A percentile compares a stretch with the other conserved stretches of the same genome.
Conservation (phyloP, 495 filamentous ascomycete genomes). For the Diplogelasinospora grovesii region DNA sequence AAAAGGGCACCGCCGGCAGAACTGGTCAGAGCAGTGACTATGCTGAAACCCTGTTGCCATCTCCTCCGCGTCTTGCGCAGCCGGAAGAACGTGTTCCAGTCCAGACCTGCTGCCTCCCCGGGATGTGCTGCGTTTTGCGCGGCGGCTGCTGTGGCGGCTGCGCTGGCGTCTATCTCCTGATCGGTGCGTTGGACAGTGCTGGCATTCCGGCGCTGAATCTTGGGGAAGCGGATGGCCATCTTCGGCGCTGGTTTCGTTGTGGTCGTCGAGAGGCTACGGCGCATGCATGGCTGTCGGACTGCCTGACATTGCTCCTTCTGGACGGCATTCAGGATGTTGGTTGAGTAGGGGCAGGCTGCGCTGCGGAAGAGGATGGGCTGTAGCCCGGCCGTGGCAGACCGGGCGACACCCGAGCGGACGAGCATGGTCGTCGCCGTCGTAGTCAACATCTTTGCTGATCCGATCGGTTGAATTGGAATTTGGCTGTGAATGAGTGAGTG, state of each 20-base stretch:
- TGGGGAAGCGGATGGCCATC: constrained; percentile 9
- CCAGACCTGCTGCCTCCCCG: constrained; percentile 39
- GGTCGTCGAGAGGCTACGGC: constrained; percentile 7
- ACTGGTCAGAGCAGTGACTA: constrained; percentile 53
- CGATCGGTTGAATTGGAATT: not conserved
- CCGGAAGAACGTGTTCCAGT: constrained; percentile 92
- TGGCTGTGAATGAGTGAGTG: not conserved
- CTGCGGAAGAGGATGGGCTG: constrained; percentile 24
- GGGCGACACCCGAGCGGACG: constrained; percentile 25
- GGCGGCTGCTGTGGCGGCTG: constrained; percentile 16
- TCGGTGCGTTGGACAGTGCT: constrained; percentile 13
- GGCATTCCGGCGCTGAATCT: constrained; percentile 5
- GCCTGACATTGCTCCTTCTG: no score
- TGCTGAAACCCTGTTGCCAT: constrained; percentile 69
- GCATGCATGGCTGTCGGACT: no score
- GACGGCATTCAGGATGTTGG: constrained; percentile 9
- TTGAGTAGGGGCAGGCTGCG: constrained; percentile 22
- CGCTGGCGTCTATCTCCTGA: constrained; percentile 20
- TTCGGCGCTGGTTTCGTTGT: constrained; percentile 6
- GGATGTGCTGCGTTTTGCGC: constrained; percentile 16
- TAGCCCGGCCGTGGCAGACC: constrained; percentile 18
- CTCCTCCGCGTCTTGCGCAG: constrained; percentile 78
- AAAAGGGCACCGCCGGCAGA: constrained; percentile 56
- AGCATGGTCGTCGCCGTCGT: constrained; percentile 26
- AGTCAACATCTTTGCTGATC: constrained; percentile 20